phyloP scores from a whole-genome alignment of 2,329 filamentous ascomycete species.

The Atkinsonella hypoxylon region DNA sequence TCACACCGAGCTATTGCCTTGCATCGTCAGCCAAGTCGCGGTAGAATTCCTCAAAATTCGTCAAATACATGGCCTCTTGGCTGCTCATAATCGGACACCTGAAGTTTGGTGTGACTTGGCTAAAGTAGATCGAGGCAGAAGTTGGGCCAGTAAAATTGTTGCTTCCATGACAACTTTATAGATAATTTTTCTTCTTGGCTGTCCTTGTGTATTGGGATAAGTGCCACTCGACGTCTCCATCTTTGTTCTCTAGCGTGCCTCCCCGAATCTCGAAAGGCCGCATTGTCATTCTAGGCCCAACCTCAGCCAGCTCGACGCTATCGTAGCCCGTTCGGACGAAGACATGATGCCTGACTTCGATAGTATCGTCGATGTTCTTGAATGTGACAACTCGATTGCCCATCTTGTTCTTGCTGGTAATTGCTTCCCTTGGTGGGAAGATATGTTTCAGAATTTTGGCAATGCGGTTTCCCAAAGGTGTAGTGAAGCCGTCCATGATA shows the following conservation, averaged over 20 bases:
- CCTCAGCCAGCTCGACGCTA: slow-evolving; percentile 77
- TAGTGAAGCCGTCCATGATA: slow-evolving; percentile 89
- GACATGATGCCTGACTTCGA: slow-evolving; percentile 73
- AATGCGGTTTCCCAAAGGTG: slow-evolving; percentile 66
- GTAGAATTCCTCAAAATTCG: too few relatives aligned
- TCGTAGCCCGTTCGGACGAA: slow-evolving; percentile 90
- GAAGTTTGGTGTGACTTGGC: neutral
- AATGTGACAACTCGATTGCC: slow-evolving; percentile 87
- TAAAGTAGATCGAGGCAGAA: too few relatives aligned
- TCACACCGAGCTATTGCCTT: too few relatives aligned
- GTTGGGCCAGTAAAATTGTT: neutral
- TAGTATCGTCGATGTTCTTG: slow-evolving; percentile 85
- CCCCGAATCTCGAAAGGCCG: slow-evolving; percentile 83
- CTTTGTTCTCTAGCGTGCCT: slow-evolving; percentile 86
- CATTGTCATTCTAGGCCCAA: slow-evolving; percentile 96
- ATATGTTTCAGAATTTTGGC: slow-evolving; percentile 88
- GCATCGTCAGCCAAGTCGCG: too few relatives aligned
- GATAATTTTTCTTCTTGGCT: slow-evolving; percentile 67
- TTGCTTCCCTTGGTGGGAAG: slow-evolving; percentile 76
- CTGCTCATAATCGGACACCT: neutral
- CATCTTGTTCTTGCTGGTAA: slow-evolving; percentile 59
- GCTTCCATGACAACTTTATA: neutral
- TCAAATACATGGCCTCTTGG: too few relatives aligned
- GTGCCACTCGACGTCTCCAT: slow-evolving; percentile 94
- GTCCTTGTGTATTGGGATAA: slow-evolving; percentile 92